Base-by-base conservation (phyloP, 2,329 filamentous ascomycete species). In the Helicocarpus griseus region DNA sequence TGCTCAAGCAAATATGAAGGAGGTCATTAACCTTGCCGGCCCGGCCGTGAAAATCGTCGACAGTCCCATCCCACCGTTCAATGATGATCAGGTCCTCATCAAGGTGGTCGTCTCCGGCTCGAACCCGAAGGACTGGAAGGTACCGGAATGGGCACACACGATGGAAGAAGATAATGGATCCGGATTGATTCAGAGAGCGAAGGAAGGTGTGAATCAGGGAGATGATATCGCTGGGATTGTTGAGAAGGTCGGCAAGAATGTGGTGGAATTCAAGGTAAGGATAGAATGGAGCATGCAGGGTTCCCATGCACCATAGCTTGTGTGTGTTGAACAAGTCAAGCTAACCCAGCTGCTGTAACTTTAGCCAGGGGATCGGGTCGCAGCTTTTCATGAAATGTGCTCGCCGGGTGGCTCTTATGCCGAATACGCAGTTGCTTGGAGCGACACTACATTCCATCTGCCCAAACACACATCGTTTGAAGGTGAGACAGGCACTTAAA, bases 371-470 rank as follows among this genome's bases (percentile, higher is more conserved):
- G 78, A 82, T 56, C 70, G 77, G 4, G 79, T 82, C 1, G 76
- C 65, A 0, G 68, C 67, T 0, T 69, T 72, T 54, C 71, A 74
- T 46, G 63, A 77, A 58, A 80, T 80, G 73, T 58, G 66, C 46
- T 67, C 66, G 1, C 68, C 73, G 0, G 65, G 70, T n/a, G 79
- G 79, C 2, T 72, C 68, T 29, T 82, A 74, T 55, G 79, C 77
- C 1, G 78, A 82, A 54, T 82, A 81, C 58, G 77, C 77, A 0
- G 60, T 81, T 5, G 73, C 73, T 1, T 74, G 69, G 69, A 68
- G 69, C 28, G 68, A 78, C 53, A 76, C 77, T 0, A 81, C 77
- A 0, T 78, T 80, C 61, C 76, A 77, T 58, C 64, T 82, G 13
- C 76, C 78, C 0, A 56, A 69, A 21, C 67, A 70, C 22, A 70